Base-by-base conservation (phyloP, 495 filamentous ascomycete genomes). In the Astrocystis sublimbata region DNA sequence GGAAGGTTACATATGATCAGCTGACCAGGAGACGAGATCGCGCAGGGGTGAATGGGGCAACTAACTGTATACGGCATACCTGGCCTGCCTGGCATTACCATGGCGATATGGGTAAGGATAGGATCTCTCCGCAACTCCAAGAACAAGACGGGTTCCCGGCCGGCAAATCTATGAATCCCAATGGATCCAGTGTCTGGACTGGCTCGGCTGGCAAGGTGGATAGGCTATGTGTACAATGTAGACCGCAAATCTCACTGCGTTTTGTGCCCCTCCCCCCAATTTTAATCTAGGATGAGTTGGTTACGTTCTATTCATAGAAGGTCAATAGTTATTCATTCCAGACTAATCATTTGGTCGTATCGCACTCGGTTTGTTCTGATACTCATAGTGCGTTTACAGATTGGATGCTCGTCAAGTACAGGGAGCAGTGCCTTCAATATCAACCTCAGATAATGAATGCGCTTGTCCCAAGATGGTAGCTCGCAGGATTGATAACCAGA, bases 241-340 rank as follows among this genome's bases (percentile, higher is more conserved):
- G 40, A 31, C 26, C 36, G 24, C 24, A 42, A 40, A 31, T 30
- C 54, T 57, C 26, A 30, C 46, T 30, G 46, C n/a, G 6, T 49
- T 13, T 41, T 5, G 41, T 41, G 52, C 33, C 35, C 35, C 23
- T 17, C 35, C 21, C 23, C 52, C 52, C n/a, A n/a, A n/a, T n/a
- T n/a, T n/a, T n/a, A 36, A 56, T 56, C 52, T n/a, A 41, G 15
- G 23, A 42, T 21, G 7, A n/a, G 12, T 24, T 15, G 23, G 23
- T 28, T 35, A n/a, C 15, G 54, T 57, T 57, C 54, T 57, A 57
- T 57, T 57, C 51, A 36, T 54, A 31, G 51, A 54, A 54, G 19
- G 9, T 5, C 15, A 10, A 33, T 15, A 15, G 40, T 9, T 31
- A 19, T 6, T 13, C 12, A 13, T 17, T n/a, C 31, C 26, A 43